These are phyloP conservation scores for Bipolaris gigantea DNA, from an alignment of 2,329 filamentous ascomycete genomes.

Conservation along the genomic window DNA sequence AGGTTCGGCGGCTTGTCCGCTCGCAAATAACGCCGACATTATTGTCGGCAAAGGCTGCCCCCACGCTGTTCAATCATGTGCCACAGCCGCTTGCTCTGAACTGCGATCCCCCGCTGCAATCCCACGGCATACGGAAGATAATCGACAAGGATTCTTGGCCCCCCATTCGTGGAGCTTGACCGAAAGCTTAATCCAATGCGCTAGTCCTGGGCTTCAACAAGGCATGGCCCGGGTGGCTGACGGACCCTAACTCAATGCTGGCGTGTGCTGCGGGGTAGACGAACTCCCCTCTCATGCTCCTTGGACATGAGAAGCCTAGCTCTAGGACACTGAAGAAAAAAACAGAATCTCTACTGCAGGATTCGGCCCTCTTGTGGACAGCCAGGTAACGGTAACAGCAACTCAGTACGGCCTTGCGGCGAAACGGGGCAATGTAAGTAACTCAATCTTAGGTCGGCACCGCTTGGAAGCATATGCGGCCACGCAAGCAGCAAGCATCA, in stretches of 20 bases:
- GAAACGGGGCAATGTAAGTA: neutral
- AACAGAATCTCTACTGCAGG: neutral
- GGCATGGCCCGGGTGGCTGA: constrained; percentile 24
- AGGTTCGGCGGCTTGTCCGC: neutral
- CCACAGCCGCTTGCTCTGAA: constrained; percentile 8
- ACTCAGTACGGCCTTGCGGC: neutral
- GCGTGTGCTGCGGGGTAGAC: constrained; percentile 28
- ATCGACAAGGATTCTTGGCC: constrained; percentile 31
- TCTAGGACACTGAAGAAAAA: neutral
- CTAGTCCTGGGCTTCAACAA: constrained; percentile 20
- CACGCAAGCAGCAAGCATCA: constrained; percentile 18
- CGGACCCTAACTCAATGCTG: constrained; percentile 24
- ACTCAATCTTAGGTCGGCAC: constrained; percentile 1
- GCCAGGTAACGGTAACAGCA: neutral
- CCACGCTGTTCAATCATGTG: constrained; percentile 10
- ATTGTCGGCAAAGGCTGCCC: constrained; percentile 5
- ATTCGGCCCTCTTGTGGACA: neutral
- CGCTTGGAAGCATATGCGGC: constrained; percentile 14
- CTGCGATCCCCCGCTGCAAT: constrained; percentile 8
- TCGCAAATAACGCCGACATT: neutral
- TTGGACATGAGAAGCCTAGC: neutral
- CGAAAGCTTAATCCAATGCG: constrained; percentile 30
- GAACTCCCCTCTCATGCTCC: neutral
- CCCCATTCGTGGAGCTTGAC: constrained; percentile 25
- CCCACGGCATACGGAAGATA: constrained; percentile 20